Evolutionary conservation across 2,329 filamentous ascomycete species (phyloP).

Genomic region (Mycosphaerella arachidis): DNA sequence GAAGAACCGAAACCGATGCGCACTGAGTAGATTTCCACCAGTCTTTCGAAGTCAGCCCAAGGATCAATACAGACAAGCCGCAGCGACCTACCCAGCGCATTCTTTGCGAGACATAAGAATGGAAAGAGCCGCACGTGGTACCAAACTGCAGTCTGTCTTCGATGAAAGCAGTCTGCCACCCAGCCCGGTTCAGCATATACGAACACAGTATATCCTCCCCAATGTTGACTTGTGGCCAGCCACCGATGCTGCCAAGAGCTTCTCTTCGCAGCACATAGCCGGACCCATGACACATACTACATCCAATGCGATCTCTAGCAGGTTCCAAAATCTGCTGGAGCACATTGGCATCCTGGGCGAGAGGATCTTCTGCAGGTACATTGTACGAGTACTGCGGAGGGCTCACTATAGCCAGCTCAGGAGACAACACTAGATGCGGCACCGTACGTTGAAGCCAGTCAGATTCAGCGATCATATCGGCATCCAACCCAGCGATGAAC

Average conservation of each 20-base stretch:
- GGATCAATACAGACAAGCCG: not conserved
- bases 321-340: constrained; percentile 54
- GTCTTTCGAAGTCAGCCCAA: not conserved
- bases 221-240: constrained; percentile 57
- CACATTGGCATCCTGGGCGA: constrained; percentile 55
- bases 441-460: constrained; percentile 57
- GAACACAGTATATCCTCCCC: constrained; percentile 60
- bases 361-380: constrained; percentile 54
- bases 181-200: constrained; percentile 54
- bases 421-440: constrained; percentile 54
- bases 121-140: constrained; percentile 54
- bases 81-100: constrained; percentile 46
- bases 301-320: constrained; percentile 44
- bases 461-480: constrained; percentile 63
- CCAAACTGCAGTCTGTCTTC: constrained; percentile 59
- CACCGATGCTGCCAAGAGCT: constrained; percentile 58
- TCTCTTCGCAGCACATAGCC: constrained; percentile 57
- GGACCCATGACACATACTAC: constrained; percentile 63
- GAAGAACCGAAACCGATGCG: not conserved
- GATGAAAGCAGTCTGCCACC: constrained; percentile 59
- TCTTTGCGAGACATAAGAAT: constrained; percentile 54
- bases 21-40: not conserved
- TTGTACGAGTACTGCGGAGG: constrained; percentile 62
- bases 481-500: constrained; percentile 61
- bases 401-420: constrained; percentile 56